A percentile compares a stretch with the other conserved stretches of the same genome.
Conservation (phyloP, 495 filamentous ascomycete genomes). For the Hypoxylon subgilvum region DNA sequence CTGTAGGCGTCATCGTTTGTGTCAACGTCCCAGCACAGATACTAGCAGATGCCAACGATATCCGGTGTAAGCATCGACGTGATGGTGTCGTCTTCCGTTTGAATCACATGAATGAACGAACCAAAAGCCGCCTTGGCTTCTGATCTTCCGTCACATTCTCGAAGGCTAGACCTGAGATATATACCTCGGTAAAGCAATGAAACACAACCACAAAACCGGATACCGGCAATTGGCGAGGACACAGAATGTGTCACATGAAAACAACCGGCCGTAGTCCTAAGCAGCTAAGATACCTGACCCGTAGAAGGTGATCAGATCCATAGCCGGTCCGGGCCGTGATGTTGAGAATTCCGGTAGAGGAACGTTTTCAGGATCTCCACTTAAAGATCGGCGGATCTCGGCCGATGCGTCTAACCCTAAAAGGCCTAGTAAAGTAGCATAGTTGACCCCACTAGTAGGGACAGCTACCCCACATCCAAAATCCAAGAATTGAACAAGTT, state of each 20-base stretch:
- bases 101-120: too few relatives aligned
- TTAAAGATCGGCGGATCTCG: neutral
- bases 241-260: neutral
- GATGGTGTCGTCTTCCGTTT: too few relatives aligned
- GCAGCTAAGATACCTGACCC: too few relatives aligned
- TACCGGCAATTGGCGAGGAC: conserved; percentile 10
- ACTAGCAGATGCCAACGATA: too few relatives aligned
- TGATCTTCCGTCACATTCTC: too few relatives aligned
- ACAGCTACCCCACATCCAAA: conserved; percentile 32
- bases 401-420: conserved; percentile 1
- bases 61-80: too few relatives aligned
- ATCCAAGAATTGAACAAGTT: conserved; percentile 10
- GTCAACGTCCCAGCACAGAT: neutral
- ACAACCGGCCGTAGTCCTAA: too few relatives aligned
- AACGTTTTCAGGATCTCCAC: neutral
- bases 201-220: neutral
- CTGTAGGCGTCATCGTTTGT: neutral
- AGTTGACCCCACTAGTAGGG: conserved; percentile 18
- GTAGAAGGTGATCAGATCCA: neutral
- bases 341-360: neutral
- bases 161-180: neutral
- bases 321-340: neutral
- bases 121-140: too few relatives aligned
- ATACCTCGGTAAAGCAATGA: neutral
- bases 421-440: conserved; percentile 6